Base-by-base conservation (phyloP, 2,329 filamentous ascomycete species). In the Fusarium sp. region DNA sequence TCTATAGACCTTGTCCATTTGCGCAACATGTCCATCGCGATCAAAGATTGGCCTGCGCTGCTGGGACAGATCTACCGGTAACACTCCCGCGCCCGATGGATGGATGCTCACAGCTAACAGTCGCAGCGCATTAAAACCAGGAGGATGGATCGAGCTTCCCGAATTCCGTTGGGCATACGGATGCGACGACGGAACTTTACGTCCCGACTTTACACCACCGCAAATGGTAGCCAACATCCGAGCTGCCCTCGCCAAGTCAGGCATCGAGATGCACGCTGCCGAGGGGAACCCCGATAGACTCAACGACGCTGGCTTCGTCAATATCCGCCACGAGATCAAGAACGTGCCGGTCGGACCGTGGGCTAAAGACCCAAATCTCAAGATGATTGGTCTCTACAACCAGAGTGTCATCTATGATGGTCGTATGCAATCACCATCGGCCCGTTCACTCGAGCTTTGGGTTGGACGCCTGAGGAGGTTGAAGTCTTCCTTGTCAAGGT, bases 271-370 rank as follows among this genome's bases (percentile, higher is more conserved):
- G 62, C 71, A 77, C 11, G 78, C 78, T 34, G 72, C 81, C 28
- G 75, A 78, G n/a, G 78, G 78, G 42, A 77, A 78, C 57, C 75
- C 77, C 18, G 73, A 78, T 14, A 69, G 75, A n/a, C 55, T 82
- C 7, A 38, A 58, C 14, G 76, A 78, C 10, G 83, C 83, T 3
- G 85, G 85, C 0, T 87, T 84, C 52, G 76, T 81, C 24, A 82
- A 86, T 60, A 78, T 87, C 8, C 75, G 77, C 8, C 81, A 83
- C 34, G 75, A 78, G 24, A 78, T 80, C 13, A 81, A 83, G 72
- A 85, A 87, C 74, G 79, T 88, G 15, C 87, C 87, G 0, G 82
- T 86, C 12, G 86, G 85, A 22, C 78, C 80, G 1, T 89, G 87
- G 87, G 81, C 86, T 1, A 83, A 79, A 55, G 84, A 89, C 56